Base-by-base conservation (phyloP, 441 rosid genomes). In the Macaranga tanarius region DNA sequence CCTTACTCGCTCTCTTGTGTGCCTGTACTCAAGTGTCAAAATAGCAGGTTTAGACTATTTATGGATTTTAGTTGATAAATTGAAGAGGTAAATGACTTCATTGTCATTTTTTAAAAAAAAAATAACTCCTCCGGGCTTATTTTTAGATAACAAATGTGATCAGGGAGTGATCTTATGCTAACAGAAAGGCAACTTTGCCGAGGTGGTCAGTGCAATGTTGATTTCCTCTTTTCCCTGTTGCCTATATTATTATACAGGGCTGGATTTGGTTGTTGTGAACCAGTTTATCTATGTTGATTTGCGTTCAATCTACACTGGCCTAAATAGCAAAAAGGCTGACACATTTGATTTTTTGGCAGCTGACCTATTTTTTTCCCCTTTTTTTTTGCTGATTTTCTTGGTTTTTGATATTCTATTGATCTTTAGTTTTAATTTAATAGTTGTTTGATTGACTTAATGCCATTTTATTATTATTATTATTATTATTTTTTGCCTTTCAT, bases 141-240 rank as follows among this genome's bases (percentile, higher is more conserved):
- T 19, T 52, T 23, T 38, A 16, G 0, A 2, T 22, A 40, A 25
- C 47, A 11, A 28, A 42, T 61, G 0, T 26, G 5, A 23, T 40
- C 73, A n/a, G 10, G n/a, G 13, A 1, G 11, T 20, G 7, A 9
- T 34, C 44, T 5, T 20, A 10, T 31, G 19, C 16, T 17, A 10
- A 9, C 34, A 70, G 59, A 48, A 48, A 10, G 80, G 75, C 78
- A 83, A 63, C 81, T 79, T 69, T 77, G 74, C 78, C 71, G 22
- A 62, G 79, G 72, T 62, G 42, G 45, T 76, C 70, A 42, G 50
- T 79, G 25, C 10, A 12, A 50, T 74, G 25, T 58, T 65, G 75
- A 59, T 72, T 73, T 73, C 72, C 77, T 63, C 73, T 17, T 65
- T 79, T 79, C 67, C 73, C 62, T 73, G 74, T 72, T 82, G 60